Evolutionary conservation across 176 grass and related monocot genomes (phyloP).

Genomic region (Zoysia japonica): DNA sequence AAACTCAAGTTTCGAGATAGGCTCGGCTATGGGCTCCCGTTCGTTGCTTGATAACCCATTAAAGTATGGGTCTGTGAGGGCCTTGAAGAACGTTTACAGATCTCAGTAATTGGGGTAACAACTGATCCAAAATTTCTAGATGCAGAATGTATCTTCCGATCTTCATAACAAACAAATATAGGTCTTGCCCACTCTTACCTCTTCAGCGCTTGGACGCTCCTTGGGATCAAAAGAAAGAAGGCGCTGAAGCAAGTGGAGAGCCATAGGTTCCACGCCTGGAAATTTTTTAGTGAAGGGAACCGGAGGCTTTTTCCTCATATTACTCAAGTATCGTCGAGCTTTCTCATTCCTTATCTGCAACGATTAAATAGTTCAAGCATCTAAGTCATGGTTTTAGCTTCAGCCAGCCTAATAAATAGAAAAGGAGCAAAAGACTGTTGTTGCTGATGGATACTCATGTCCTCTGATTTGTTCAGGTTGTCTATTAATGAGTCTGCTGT

Average conservation of each 20-base stretch:
- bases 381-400: neutral
- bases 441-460: slow-evolving; percentile 17
- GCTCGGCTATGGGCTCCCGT: slow-evolving; percentile 68
- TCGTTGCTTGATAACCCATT: slow-evolving; percentile 80
- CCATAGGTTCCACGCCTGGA: slow-evolving; percentile 73
- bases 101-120: slow-evolving; percentile 40
- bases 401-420: slow-evolving; percentile 4
- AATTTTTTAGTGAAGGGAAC: slow-evolving; percentile 79
- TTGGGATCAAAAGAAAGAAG: slow-evolving; percentile 94
- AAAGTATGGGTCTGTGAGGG: slow-evolving; percentile 84
- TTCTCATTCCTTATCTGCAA: slow-evolving; percentile 91
- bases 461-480: neutral
- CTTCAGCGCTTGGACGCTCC: slow-evolving; percentile 73
- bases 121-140: slow-evolving; percentile 26
- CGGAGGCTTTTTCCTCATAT: slow-evolving; percentile 79
- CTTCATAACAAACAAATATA: slow-evolving; percentile 12
- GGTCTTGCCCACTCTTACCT: slow-evolving; percentile 51
- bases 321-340: slow-evolving; percentile 80
- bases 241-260: slow-evolving; percentile 75
- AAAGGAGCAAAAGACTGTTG: neutral
- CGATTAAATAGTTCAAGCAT: neutral
- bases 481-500: neutral
- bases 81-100: slow-evolving; percentile 56
- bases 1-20: slow-evolving; percentile 98
- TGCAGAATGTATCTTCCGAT: slow-evolving; percentile 19